These are phyloP conservation scores for Spathaspora girioi DNA, from an alignment of 805 yeast genomes.

Conservation along the genomic window DNA sequence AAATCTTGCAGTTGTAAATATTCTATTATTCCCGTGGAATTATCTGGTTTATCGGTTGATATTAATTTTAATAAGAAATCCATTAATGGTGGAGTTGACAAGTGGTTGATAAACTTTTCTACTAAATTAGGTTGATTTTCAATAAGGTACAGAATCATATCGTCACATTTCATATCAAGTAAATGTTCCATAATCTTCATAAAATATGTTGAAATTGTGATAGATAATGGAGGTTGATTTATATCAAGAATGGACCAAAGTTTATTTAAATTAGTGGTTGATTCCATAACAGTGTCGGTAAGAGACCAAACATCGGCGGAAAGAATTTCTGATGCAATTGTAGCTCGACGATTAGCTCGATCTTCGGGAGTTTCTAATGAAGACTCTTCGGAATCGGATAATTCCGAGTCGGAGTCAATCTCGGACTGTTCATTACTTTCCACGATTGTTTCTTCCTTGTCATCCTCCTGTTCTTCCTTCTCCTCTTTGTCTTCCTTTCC, in stretches of 20 bases:
- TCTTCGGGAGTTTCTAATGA: slow-evolving; percentile 34
- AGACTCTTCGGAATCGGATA: slow-evolving; percentile 17
- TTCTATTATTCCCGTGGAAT: slow-evolving; percentile 44
- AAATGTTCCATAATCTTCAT: slow-evolving; percentile 81
- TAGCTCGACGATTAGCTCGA: slow-evolving; percentile 31
- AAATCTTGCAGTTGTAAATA: slow-evolving; percentile 39
- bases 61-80: slow-evolving; percentile 42
- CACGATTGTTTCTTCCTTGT: no score
- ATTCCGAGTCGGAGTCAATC: not conserved
- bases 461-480: slow-evolving; percentile 1
- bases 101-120: slow-evolving; percentile 39
- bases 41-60: slow-evolving; percentile 45
- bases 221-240: slow-evolving; percentile 56
- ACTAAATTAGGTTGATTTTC: slow-evolving; percentile 41
- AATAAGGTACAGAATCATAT: slow-evolving; percentile 41
- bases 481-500: slow-evolving; percentile 4
- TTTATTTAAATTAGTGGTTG: slow-evolving; percentile 56
- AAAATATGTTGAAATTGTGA: slow-evolving; percentile 79
- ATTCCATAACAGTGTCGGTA: slow-evolving; percentile 84
- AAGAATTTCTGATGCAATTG: slow-evolving; percentile 77
- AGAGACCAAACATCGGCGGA: slow-evolving; percentile 93
- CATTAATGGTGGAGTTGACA: slow-evolving; percentile 45
- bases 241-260: slow-evolving; percentile 80
- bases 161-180: slow-evolving; percentile 47
- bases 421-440: no score